Conservation (phyloP, 202 grass and related monocot genomes). For the Setaria viridis region DNA sequence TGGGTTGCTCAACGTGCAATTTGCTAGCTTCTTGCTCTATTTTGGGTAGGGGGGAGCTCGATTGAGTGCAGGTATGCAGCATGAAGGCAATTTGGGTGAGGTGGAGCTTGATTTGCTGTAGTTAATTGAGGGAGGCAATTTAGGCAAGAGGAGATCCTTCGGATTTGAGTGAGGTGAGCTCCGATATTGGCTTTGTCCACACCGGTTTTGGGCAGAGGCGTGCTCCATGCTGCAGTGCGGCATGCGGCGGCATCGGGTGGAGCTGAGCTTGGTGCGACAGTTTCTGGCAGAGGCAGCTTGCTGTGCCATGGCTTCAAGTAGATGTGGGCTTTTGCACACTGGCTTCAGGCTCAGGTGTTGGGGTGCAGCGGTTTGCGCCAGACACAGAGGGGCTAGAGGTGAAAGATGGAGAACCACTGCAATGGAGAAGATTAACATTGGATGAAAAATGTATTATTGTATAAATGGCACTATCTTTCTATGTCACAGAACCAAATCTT, state of each 20-base stretch:
- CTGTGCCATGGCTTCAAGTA: background rate
- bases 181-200: background rate
- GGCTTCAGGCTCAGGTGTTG: background rate
- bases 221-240: background rate
- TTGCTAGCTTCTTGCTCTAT: constrained; percentile 11
- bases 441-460: background rate
- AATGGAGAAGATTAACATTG: background rate
- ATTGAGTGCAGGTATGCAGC: background rate
- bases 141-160: constrained; percentile 14
- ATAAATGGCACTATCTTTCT: background rate
- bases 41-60: background rate
- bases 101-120: background rate
- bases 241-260: background rate
- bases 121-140: background rate
- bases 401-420: background rate
- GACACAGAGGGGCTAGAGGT: background rate
- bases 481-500: background rate
- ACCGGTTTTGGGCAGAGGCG: background rate
- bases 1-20: background rate
- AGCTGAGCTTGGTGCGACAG: background rate
- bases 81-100: background rate
- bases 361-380: background rate
- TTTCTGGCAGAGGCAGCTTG: background rate
- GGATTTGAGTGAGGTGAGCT: background rate
- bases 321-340: background rate